Conservation (phyloP, 495 filamentous ascomycete genomes). For the Glarea lozoyensis region DNA sequence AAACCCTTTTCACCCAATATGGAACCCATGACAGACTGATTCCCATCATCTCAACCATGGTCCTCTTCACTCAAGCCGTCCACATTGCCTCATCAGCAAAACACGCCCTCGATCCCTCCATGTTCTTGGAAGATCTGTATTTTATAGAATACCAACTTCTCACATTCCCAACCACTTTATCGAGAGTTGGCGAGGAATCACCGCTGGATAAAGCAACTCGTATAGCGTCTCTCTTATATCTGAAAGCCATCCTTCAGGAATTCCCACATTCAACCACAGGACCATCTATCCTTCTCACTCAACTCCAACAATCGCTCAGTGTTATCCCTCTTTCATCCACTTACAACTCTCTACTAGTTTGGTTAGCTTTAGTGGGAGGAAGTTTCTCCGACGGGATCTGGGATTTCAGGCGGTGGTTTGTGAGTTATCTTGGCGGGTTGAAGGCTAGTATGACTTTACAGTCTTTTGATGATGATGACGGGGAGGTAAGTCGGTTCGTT, state of each 20-base stretch:
- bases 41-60: not conserved
- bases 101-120: not conserved
- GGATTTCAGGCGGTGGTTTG: not conserved
- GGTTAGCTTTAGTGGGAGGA: not conserved
- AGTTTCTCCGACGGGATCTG: not conserved
- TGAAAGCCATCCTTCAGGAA: slow-evolving; percentile 11
- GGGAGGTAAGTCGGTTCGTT: not conserved
- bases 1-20: not conserved
- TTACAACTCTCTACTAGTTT: not conserved
- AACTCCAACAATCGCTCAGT: slow-evolving; percentile 3
- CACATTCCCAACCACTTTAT: slow-evolving; percentile 1
- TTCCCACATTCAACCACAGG: slow-evolving; percentile 7
- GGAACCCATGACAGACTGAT: slow-evolving; percentile 2
- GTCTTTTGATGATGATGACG: not conserved
- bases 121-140: slow-evolving; percentile 9
- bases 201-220: slow-evolving; percentile 6
- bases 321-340: not conserved
- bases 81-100: not conserved
- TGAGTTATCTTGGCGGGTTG: not conserved
- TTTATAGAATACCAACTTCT: slow-evolving; percentile 6
- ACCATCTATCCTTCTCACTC: slow-evolving; percentile 3
- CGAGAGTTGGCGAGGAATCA: not conserved
- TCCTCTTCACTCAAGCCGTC: slow-evolving; percentile 6
- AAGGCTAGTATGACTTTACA: not conserved
- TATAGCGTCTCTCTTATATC: slow-evolving; percentile 3